Base-by-base conservation (phyloP, 2,329 filamentous ascomycete species). In the Arthroderma sp. region DNA sequence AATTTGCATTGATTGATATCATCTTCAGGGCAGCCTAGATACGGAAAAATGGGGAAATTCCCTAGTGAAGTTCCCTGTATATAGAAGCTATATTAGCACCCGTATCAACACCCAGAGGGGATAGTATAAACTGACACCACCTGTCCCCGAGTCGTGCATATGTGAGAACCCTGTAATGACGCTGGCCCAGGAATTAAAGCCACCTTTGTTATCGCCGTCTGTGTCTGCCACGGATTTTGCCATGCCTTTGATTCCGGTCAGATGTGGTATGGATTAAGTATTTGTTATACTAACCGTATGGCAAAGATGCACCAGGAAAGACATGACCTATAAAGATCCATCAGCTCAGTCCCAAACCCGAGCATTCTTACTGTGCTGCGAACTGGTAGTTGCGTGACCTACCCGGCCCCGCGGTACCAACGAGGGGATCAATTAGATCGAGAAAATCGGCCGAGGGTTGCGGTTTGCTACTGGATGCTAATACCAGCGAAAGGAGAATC, bases 11-110 rank as follows among this genome's bases (percentile, higher is more conserved):
- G 65, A 53, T 83, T 68, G 44, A 85, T 61, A 34, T 78, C 72
- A 48, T 82, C 74, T 9, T 66, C 70, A 0, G 72, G 68, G 50
- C 82, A 86, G 36, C 68, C 67, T 3, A 73, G 63, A 49, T 83
- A 80, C 0, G 81, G 71, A 50, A 86, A 85, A 1, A 86, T 65
- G 0, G 83, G 78, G 43, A 86, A 86, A 55, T 84, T 85, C 9
- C 81, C 83, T 10, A 85, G 63, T 3, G 78, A 84, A 0, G 81
- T 75, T 1, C 63, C 51, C 61, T 34, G 15, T 22, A 22, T 22
- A 22, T 22, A 22, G 15, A 34, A 22, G 15, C 15, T 22, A 22
- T 22, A 22, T 22, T 22, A 22, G 15, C 15, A 22, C 15, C 15
- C 15, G 15, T 22, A 22, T 22, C 15, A 22, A 22, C 15, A 22